Evolutionary conservation across 139 green algal genomes (phyloP).

Genomic region (Chlamydomonas urium): DNA sequence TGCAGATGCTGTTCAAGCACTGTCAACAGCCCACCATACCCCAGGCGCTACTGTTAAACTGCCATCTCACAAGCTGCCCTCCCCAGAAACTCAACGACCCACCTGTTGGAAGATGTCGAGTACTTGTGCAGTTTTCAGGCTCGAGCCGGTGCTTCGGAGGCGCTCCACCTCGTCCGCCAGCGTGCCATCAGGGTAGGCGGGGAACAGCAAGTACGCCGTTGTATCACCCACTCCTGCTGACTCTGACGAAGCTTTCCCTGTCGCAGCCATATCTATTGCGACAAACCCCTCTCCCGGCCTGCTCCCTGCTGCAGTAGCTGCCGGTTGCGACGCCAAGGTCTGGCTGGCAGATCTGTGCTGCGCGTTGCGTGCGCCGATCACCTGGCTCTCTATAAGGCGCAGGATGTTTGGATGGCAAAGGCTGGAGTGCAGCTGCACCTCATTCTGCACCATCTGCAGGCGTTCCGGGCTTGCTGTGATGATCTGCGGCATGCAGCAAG

Average conservation of each 20-base stretch:
- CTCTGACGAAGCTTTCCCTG: background rate
- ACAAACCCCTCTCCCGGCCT: too few relatives aligned
- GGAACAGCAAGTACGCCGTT: slow-evolving; percentile 6
- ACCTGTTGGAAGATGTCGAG: slow-evolving; percentile 1
- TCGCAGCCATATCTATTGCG: too few relatives aligned
- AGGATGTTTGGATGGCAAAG: background rate
- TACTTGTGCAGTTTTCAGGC: background rate
- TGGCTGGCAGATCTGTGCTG: background rate
- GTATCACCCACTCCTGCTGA: background rate
- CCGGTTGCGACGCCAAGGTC: background rate
- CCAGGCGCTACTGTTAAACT: background rate
- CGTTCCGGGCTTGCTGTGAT: background rate
- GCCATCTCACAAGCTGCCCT: background rate
- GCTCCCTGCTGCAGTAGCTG: too few relatives aligned
- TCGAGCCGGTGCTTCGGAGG: background rate
- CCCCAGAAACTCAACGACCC: background rate
- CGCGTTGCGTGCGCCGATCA: background rate
- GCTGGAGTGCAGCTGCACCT: slow-evolving; percentile 10
- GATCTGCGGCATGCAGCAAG: background rate
- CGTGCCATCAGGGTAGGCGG: background rate
- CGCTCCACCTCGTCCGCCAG: slow-evolving; percentile 1
- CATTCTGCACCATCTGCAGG: background rate
- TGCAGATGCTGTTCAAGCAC: background rate
- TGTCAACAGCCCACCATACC: background rate
- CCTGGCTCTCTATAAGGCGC: slow-evolving; percentile 1